Conservation (phyloP, 768 basidiomycete genomes). For the Lactifluus pinguis region DNA sequence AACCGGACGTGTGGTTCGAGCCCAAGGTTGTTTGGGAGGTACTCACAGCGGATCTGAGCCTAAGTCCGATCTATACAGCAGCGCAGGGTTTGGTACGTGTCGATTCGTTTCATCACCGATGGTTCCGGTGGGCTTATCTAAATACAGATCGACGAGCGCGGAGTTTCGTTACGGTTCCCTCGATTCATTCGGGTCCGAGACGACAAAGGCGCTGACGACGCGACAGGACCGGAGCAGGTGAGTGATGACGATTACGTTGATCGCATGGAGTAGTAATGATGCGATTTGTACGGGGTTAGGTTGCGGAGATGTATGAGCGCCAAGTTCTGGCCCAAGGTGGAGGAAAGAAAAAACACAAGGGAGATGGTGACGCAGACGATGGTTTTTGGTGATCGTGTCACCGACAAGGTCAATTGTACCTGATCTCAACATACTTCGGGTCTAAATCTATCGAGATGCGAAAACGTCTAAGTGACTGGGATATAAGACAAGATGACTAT, state of each 20-base stretch:
- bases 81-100: constrained; percentile 75
- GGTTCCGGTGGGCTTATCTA: constrained; percentile 4
- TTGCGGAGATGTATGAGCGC: constrained; percentile 89
- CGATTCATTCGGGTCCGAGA: constrained; percentile 88
- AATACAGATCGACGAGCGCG: constrained; percentile 70
- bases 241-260: constrained; percentile 16
- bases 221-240: constrained; percentile 89
- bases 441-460: neutral
- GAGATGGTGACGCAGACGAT: constrained; percentile 58
- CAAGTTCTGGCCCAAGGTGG: constrained; percentile 76
- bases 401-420: neutral
- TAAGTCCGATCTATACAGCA: constrained; percentile 95
- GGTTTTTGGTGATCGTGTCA: constrained; percentile 56
- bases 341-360: constrained; percentile 57
- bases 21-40: constrained; percentile 98
- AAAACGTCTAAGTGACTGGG: constrained; percentile 8
- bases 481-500: constrained; percentile 12
- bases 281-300: constrained; percentile 33
- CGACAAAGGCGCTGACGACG: constrained; percentile 88
- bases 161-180: constrained; percentile 94
- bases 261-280: constrained; percentile 4
- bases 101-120: neutral
- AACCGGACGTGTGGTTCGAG: constrained; percentile 97
- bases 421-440: neutral
- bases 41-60: constrained; percentile 88